Percentiles rank a stretch among this genome's conserved stretches.
These are phyloP conservation scores for Talaromyces sp. DNA, from an alignment of 2,329 filamentous ascomycete genomes.

Conservation along the genomic window DNA sequence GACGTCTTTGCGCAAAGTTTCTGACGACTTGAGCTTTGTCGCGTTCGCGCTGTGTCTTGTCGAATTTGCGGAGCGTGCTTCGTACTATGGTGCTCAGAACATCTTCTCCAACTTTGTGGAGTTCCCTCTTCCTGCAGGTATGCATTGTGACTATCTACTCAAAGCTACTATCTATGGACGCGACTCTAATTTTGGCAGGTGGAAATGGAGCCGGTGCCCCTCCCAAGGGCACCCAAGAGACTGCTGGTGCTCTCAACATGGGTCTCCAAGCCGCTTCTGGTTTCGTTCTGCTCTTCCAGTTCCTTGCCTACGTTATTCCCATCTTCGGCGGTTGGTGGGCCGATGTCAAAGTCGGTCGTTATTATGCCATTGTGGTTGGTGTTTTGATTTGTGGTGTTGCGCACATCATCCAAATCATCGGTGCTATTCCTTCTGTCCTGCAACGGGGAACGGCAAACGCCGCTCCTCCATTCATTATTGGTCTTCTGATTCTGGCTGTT, in stretches of 20 bases:
- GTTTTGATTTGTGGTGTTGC: conserved; percentile 51
- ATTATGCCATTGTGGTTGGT: conserved; percentile 67
- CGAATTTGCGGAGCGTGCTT: conserved; percentile 58
- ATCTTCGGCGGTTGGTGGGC: conserved; percentile 62
- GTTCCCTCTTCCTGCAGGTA: conserved; percentile 53
- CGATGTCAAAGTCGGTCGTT: conserved; percentile 68
- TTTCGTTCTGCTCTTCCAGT: conserved; percentile 58
- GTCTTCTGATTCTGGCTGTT: conserved; percentile 38
- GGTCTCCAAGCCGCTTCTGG: conserved; percentile 56
- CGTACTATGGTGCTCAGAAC: conserved; percentile 55
- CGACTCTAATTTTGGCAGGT: conserved; percentile 30
- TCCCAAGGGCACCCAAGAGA: conserved; percentile 37
- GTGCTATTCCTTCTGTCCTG: conserved; percentile 42
- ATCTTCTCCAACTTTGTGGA: conserved; percentile 63
- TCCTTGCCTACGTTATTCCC: conserved; percentile 62
- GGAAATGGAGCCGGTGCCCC: conserved; percentile 41
- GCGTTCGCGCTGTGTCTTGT: conserved; percentile 57
- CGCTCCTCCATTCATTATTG: conserved; percentile 40
- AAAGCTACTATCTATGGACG: not conserved
- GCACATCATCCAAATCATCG: conserved; percentile 60
- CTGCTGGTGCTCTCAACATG: conserved; percentile 58
- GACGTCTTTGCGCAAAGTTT: conserved; percentile 48
- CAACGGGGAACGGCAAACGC: conserved; percentile 30
- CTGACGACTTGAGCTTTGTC: conserved; percentile 55
- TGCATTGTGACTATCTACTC: not conserved